A percentile compares a stretch with the other conserved stretches of the same genome.
Conservation (phyloP, 768 basidiomycete genomes). For the Arthromyces matolae region DNA sequence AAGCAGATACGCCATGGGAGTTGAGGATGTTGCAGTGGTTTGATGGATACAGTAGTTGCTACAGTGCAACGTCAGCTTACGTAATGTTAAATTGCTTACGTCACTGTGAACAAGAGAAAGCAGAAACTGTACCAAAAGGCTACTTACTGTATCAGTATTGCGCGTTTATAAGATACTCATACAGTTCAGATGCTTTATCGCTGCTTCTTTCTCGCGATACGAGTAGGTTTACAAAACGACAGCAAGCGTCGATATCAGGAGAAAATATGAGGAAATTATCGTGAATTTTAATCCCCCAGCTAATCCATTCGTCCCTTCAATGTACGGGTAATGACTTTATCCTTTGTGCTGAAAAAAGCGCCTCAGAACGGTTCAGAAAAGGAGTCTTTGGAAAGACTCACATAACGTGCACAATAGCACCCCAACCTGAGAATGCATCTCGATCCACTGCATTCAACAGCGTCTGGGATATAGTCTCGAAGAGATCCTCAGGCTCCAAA, state of each 20-base stretch:
- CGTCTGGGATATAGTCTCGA: constrained; percentile 97
- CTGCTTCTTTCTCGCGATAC: no score
- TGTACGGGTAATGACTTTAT: constrained; percentile 76
- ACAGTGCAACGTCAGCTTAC: constrained; percentile 8
- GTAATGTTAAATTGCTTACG: background rate
- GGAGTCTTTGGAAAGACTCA: constrained; percentile 39
- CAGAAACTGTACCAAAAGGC: no score
- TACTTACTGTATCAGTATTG: no score
- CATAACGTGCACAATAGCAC: constrained; percentile 93
- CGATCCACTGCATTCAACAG: constrained; percentile 92
- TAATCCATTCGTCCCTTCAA: constrained; percentile 92
- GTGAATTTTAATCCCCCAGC: constrained; percentile 8
- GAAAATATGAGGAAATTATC: no score
- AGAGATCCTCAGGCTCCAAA: constrained; percentile 92
- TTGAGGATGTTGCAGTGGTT: no score
- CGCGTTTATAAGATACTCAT: no score
- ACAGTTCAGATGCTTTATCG: no score
- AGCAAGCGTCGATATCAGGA: no score
- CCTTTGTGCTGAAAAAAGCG: constrained; percentile 53
- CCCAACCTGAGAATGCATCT: constrained; percentile 97
- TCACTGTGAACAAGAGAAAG: no score
- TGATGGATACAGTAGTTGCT: no score
- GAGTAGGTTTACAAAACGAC: constrained; percentile 6
- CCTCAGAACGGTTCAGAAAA: constrained; percentile 4
- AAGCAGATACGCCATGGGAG: constrained; percentile 29